These are phyloP conservation scores for Schizopora paradoxa DNA, from an alignment of 1,284 basidiomycete species.

Conservation along the genomic window DNA sequence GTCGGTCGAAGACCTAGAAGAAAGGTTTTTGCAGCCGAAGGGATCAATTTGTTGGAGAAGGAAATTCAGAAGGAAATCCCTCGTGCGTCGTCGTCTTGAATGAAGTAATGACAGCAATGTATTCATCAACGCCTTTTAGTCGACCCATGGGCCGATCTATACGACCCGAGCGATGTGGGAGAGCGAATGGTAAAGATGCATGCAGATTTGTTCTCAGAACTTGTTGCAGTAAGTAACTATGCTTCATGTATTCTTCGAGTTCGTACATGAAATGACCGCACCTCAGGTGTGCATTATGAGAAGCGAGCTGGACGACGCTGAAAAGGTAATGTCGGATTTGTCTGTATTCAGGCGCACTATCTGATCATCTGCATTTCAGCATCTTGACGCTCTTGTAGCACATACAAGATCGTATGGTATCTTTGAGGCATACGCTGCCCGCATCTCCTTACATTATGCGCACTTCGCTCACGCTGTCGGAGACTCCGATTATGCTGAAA, in stretches of 20 bases:
- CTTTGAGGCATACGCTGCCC: slow-evolving; percentile 51
- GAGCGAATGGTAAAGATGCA: slow-evolving; percentile 52
- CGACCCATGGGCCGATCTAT: slow-evolving; percentile 45
- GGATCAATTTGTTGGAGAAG: slow-evolving; percentile 46
- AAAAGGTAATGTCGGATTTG: slow-evolving; percentile 31
- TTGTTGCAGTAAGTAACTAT: slow-evolving; percentile 47
- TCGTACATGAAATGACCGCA: not conserved
- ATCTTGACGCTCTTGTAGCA: slow-evolving; percentile 50
- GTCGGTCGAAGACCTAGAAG: slow-evolving; percentile 68
- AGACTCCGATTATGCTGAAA: slow-evolving; percentile 41
- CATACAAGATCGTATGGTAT: slow-evolving; percentile 53
- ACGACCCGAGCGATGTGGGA: slow-evolving; percentile 46
- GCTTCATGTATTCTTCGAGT: not conserved
- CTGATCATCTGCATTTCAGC: slow-evolving; percentile 27
- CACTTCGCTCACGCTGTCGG: slow-evolving; percentile 63
- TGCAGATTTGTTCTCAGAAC: slow-evolving; percentile 64
- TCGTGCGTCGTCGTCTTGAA: slow-evolving; percentile 5
- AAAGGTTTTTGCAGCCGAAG: slow-evolving; percentile 61
- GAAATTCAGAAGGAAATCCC: slow-evolving; percentile 37
- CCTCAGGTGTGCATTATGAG: slow-evolving; percentile 58
- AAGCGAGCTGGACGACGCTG: slow-evolving; percentile 59
- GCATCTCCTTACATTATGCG: slow-evolving; percentile 62
- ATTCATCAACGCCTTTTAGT: slow-evolving; percentile 22
- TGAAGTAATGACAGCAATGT: too few species aligned
- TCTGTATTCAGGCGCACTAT: not conserved